Base-by-base conservation (phyloP, 208 protist genomes). In the Angomonas deanei region DNA sequence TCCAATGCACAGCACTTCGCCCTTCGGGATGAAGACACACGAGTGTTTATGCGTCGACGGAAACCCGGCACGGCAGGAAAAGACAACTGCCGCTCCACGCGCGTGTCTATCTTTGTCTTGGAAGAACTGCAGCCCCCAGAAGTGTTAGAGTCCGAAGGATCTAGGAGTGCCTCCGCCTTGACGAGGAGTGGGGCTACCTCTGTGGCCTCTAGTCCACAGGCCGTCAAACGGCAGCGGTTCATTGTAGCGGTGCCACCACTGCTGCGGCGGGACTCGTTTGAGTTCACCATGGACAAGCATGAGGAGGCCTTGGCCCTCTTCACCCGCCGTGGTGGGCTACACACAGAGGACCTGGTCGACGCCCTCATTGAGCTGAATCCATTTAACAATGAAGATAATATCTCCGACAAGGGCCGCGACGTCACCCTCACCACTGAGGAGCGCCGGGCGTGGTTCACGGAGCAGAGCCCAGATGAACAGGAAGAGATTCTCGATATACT, bases 281-380 rank as follows among this genome's bases (percentile, higher is more conserved):
- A 50, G 15, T 50, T 50, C 42, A 50, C 42, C 42, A 50, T 50
- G 42, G 42, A 50, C 42, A 50, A 50, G 15, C 42, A 50, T 19
- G 42, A 50, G 15, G 42, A 50, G 5, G 42, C 42, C 19, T 19
- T 50, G 17, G 23, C 3, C 42, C 17, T 50, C 5, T 50, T 26
- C 42, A 50, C 42, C 17, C 8, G 8, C 42, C 19, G 5, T n/a
- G 42, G 42, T n/a, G 42, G 42, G 23, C 42, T 50, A 5, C 13
- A 10, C 17, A 5, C 23, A n/a, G 23, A 50, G 17, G 17, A 19
- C 17, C 19, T 50, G 42, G 15, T n/a, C 3, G 42, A 50, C 42
- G 42, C 42, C 4, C 3, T 50, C 4, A 26, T 50, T 26, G 42
- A 50, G 17, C 19, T 50, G 8, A 50, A 50, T 23, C 42, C 42